These are phyloP conservation scores for Leptodermis oblonga DNA, from an alignment of 257 asterid species.

Conservation along the genomic window DNA sequence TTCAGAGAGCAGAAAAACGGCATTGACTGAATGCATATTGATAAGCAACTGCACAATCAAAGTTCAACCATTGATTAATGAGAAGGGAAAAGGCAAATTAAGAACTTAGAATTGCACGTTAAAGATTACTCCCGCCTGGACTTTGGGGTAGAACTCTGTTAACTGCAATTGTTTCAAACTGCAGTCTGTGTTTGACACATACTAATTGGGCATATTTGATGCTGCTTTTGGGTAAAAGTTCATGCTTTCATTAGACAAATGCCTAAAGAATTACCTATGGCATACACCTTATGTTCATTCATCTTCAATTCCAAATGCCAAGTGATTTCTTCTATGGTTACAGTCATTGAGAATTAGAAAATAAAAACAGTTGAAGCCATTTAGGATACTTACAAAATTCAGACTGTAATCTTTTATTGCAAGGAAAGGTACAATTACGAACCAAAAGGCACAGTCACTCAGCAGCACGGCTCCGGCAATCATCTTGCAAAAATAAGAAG, in stretches of 20 bases:
- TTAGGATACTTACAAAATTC: conserved; percentile 63
- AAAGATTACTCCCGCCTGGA: background rate
- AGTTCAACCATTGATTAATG: background rate
- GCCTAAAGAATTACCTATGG: too few relatives aligned
- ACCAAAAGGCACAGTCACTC: conserved; percentile 89
- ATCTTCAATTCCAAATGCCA: too few relatives aligned
- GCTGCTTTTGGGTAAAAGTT: too few relatives aligned
- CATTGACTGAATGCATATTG: conserved; percentile 89
- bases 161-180: background rate
- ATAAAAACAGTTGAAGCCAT: too few relatives aligned
- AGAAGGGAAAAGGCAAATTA: too few relatives aligned
- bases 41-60: conserved; percentile 63
- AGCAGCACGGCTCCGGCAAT: conserved; percentile 93
- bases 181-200: too few relatives aligned
- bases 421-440: conserved; percentile 83
- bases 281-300: too few relatives aligned
- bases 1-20: conserved; percentile 73
- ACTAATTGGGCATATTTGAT: too few relatives aligned
- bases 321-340: too few relatives aligned
- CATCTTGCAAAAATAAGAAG: conserved; percentile 38
- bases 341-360: too few relatives aligned
- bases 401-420: conserved; percentile 69
- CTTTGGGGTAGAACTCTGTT: background rate
- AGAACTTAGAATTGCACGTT: background rate
- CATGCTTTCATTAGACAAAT: too few relatives aligned